Evolutionary conservation across 192 early-diverging fungal species (phyloP), one percentile per base, ranked within the genome.

Genomic region (Tieghemiomyces parasiticus): DNA sequence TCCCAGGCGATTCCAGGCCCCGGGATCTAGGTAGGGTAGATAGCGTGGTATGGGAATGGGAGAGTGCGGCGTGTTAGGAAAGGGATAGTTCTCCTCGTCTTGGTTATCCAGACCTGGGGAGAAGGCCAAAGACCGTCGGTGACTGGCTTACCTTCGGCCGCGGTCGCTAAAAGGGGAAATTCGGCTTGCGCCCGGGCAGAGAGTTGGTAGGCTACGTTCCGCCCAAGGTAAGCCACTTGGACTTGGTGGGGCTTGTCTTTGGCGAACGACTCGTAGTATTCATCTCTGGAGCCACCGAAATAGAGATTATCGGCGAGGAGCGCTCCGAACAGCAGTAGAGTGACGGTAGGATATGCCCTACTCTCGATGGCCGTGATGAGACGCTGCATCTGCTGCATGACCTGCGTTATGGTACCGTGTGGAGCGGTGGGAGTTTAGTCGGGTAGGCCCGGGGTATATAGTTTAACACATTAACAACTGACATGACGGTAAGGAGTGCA

Each of bases 281-380:
- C 47, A 25, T 48, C 47, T 4, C n/a, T 48, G 47, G 47, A 6
- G 47, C 47, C n/a, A 25, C 47, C 47, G n/a, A 48, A 48, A 25
- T 48, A 22, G 13, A 6, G 6, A n/a, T 6, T 22, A 25, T n/a
- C n/a, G 47, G 6, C 47, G 22, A 14, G 4, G 10, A 25, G 6
- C 10, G 47, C 9, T 6, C 10, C 24, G 24, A 48, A 48, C 13
- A 48, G 4, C 47, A 48, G 22, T 4, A 48, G 20, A 4, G 4
- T 4, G 20, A 48, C 47, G 10, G 13, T 14, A 6, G 47, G 47
- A n/a, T 48, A 48, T 4, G 6, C n/a, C 4, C 47, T 14, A n/a
- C 4, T n/a, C 47, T 48, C 47, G n/a, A 48, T n/a, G 10, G 13
- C 4, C 24, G 6, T 25, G n/a, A 48, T 48, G 47, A 48, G 13